Base-by-base conservation (phyloP, 306 rosid genomes). In the Purshia tridentata region DNA sequence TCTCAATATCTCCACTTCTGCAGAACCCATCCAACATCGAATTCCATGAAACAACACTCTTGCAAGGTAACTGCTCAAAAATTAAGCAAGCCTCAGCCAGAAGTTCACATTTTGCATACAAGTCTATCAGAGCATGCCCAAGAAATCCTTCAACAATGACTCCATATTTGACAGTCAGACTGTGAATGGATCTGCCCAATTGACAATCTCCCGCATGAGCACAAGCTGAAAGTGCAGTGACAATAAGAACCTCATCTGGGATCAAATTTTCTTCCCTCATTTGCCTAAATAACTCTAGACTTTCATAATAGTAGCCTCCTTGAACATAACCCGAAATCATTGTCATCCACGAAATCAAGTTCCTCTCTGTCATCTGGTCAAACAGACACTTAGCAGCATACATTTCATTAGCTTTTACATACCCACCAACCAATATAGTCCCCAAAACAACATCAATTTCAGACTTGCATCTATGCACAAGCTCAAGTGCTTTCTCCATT, bases 311-410 rank as follows among this genome's bases (percentile, higher is more conserved):
- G 69, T 54, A 55, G 29, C 76, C 73, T 18, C 56, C 66, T 41
- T 75, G 80, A 55, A 62, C 61, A 63, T 75, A 80, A 74, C 83
- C 83, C 5, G 72, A 74, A 53, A 80, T 80, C 76, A 80, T 80
- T 0, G 76, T 56, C 75, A 70, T 80, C 79, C 79, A 80, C 0
- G 76, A 63, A 39, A 75, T 69, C 67, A 80, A 68, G 68, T 62
- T 74, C 72, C 18, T 74, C 56, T 69, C 80, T 47, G 52, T 39
- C 41, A 75, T 80, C 39, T 75, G 72, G 22, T 75, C 73, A 69
- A 80, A 80, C 60, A 80, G 54, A 23, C 29, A 9, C 35, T 80
- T 69, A 45, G 83, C 79, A 1, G 72, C 52, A 60, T 52, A 9
- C 9, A 79, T 58, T 18, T 72, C 69, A 29, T 50, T 67, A 35